Evolutionary conservation across 495 filamentous ascomycete species (phyloP).

Genomic region (Hyphodiscus hymeniophilus): DNA sequence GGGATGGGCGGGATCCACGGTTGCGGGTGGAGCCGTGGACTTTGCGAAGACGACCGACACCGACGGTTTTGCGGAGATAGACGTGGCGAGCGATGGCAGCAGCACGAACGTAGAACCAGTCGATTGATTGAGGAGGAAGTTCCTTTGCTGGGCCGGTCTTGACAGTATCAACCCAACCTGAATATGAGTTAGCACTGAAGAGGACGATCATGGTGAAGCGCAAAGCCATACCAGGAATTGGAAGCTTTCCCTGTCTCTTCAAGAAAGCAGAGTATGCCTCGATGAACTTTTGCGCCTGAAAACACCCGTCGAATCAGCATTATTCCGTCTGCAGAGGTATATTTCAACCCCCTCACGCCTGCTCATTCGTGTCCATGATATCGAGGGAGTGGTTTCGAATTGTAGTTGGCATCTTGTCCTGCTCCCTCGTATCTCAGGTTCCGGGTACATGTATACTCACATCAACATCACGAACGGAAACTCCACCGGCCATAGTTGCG

Average conservation of each 20-base stretch:
- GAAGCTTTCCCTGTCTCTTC: conserved; percentile 98
- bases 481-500: conserved; percentile 73
- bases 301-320: conserved; percentile 42
- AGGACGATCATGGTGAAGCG: conserved; percentile 2
- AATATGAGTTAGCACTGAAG: conserved; percentile 14
- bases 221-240: conserved; percentile 73
- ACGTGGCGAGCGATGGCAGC: conserved; percentile 94
- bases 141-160: conserved; percentile 95
- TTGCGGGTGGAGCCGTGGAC: conserved; percentile 95
- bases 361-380: conserved; percentile 31
- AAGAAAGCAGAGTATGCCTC: conserved; percentile 89
- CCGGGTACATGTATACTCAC: conserved; percentile 47
- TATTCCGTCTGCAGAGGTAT: conserved; percentile 53
- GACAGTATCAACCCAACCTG: conserved; percentile 97
- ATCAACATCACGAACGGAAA: conserved; percentile 85
- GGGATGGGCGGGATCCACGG: conserved; percentile 80
- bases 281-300: conserved; percentile 90
- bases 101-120: conserved; percentile 99
- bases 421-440: conserved; percentile 6
- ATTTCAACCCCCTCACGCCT: conserved; percentile 49
- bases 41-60: conserved; percentile 83
- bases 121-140: conserved; percentile 91
- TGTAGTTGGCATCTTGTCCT: conserved; percentile 24
- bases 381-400: conserved; percentile 18
- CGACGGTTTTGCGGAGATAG: conserved; percentile 98